Base-by-base conservation (phyloP, 306 rosid species). In the Acmispon strigosus region DNA sequence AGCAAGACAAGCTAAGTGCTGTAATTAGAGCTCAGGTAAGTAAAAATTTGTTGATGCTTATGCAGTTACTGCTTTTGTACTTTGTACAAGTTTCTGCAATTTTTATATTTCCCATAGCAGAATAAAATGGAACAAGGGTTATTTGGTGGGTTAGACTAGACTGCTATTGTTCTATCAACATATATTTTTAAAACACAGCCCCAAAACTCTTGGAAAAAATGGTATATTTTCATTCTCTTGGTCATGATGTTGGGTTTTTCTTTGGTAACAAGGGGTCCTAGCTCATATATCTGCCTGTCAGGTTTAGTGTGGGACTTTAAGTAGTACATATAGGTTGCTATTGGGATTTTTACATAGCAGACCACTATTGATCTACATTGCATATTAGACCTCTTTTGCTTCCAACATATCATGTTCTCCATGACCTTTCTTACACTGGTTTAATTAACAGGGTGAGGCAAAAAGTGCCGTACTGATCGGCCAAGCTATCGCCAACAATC, bases 1-100 rank as follows among this genome's bases (percentile, higher is more conserved):
- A 94, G 45, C 96, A 91, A 83, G 97, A 91, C 85, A 94, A 91
- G 81, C 86, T 27, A 87, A 83, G 99, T 78, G 90, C 97, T 67
- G 67, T 87, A 11, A 87, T 91, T 50, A 86, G 92, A 84, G 99
- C 97, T 65, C 84, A 89, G 95, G 99, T 94, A 55, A 84, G 66
- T 55, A 72, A 15, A 60, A 42, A 47, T 52, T 53, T 6, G 37
- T 34, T 29, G 72, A 73, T 80, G 2, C 22, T 43, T 41, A 39
- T 59, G 43, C 42, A 36, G 22, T 56, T 37, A 53, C 56, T 49
- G 5, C 42, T 57, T 8, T 20, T 14, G 58, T 50, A 18, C 48
- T 63, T 45, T 17, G 7, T 55, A 27, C 24, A 70, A 70, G 57
- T 43, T 60, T 64, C 24, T 68, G 53, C 72, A 64, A 37, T 36